These are phyloP conservation scores for Acanthamoeba royreba DNA, from an alignment of 208 protist genomes.

Conservation along the genomic window DNA sequence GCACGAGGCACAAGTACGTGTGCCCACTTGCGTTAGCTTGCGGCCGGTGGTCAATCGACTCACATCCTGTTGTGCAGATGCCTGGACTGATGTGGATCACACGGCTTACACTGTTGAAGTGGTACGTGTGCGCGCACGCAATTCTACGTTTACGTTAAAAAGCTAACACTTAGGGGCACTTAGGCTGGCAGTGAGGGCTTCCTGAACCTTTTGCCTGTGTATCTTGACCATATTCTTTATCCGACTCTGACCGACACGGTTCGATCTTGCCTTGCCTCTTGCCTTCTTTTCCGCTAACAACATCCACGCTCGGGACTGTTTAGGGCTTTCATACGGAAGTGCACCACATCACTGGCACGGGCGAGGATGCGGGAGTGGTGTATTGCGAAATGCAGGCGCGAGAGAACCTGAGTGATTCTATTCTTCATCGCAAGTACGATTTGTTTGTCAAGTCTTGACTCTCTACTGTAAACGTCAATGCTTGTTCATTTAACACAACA, in stretches of 20 bases:
- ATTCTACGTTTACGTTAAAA: too few species aligned
- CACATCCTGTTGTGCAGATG: conserved; percentile 72
- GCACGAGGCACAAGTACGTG: conserved; percentile 65
- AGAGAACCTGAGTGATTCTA: conserved; percentile 67
- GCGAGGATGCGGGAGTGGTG: conserved; percentile 77
- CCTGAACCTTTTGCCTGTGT: conserved; percentile 78
- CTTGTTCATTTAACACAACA: not conserved
- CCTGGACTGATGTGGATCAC: conserved; percentile 81
- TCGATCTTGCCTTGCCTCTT: too few species aligned
- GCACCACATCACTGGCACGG: conserved; percentile 78
- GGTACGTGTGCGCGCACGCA: too few species aligned
- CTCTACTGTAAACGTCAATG: not conserved
- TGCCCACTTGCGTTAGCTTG: not conserved
- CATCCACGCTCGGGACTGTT: not conserved
- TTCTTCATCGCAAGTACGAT: conserved; percentile 8
- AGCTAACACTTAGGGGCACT: not conserved
- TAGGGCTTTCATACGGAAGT: conserved; percentile 79
- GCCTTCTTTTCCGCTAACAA: too few species aligned
- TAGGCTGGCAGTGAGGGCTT: conserved; percentile 75
- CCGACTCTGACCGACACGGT: conserved; percentile 75
- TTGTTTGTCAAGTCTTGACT: too few species aligned
- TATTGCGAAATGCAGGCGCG: conserved; percentile 82
- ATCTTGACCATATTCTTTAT: conserved; percentile 84
- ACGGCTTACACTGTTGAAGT: conserved; percentile 76
- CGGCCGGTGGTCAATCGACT: too few species aligned